Evolutionary conservation across 345 rosid genomes (phyloP), one percentile per base, ranked within the genome.

Genomic region (Pugionium dolabratum): DNA sequence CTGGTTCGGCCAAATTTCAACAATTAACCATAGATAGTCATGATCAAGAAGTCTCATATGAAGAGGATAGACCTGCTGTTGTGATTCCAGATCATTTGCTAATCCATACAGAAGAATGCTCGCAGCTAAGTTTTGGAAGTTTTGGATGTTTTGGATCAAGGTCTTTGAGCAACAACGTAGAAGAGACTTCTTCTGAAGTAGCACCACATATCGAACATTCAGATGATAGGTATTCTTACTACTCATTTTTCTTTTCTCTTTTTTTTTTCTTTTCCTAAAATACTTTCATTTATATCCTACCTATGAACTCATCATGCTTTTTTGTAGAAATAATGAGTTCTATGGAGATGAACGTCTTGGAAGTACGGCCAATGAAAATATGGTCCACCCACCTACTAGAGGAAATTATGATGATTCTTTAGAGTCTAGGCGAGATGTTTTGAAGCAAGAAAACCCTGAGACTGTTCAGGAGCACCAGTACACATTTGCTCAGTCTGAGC

Each of bases 41-140:
- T 54, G 88, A 85, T 39, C 78, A 69, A 59, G 88, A 58, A 52
- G 66, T 66, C 40, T 58, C 64, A 0, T 72, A 79, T 59, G 96
- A 84, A 72, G 95, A 84, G 71, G 88, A 83, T 51, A 80, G 66
- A 62, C 95, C 88, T 50, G 79, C 86, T 74, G 95, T 95, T 42
- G 85, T 95, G 54, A 91, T 95, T 70, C 99, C 99, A 60, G 80
- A 84, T 78, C 99, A 95, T 76, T 81, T 95, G 64, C 91, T 87
- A 79, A 84, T 95, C 64, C 89, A 95, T 71, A 64, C 86, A 48
- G 77, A 80, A 45, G 96, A 87, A 42, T 90, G 97, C 81, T 82
- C 89, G 0, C 97, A 88, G 78, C 80, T 94, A 84, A 91, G 96
- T 76, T 94, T 94, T 70, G 99, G 99, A 52, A 94, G 96, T 67